Percentiles rank a stretch among this genome's conserved stretches.
Evolutionary conservation across 441 rosid species (phyloP).

Genomic region (Dalechampia spathulata): DNA sequence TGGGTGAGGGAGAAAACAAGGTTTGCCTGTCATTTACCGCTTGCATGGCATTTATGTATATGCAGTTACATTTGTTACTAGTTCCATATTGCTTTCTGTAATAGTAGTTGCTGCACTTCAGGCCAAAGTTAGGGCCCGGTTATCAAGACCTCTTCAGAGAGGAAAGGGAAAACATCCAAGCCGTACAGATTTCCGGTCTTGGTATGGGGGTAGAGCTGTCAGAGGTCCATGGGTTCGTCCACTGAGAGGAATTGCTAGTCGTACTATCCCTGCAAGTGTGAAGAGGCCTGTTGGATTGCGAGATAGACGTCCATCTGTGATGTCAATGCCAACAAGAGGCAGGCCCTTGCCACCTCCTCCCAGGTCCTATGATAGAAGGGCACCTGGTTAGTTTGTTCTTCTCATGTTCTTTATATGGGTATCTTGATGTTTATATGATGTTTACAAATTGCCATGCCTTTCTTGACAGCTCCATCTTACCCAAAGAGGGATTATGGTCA

Average conservation of each 20-base stretch:
- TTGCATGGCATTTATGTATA: background rate
- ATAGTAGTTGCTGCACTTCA: conserved; percentile 19
- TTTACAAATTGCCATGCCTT: background rate
- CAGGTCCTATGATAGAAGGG: conserved; percentile 81
- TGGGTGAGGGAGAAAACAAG: conserved; percentile 82
- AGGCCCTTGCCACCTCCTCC: conserved; percentile 59
- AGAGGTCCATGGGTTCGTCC: conserved; percentile 71
- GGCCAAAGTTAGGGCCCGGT: conserved; percentile 95
- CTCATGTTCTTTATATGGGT: conserved; percentile 1
- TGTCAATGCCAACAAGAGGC: conserved; percentile 56
- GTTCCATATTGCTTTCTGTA: conserved; percentile 5
- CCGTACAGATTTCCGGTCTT: conserved; percentile 55
- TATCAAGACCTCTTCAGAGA: conserved; percentile 90
- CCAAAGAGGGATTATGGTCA: conserved; percentile 78
- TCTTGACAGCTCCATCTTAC: conserved; percentile 51
- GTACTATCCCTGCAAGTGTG: conserved; percentile 43
- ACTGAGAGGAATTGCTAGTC: conserved; percentile 42
- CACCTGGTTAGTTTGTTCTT: conserved; percentile 52
- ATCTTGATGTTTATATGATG: conserved; percentile 4
- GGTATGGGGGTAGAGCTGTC: conserved; percentile 49
- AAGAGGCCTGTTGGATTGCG: conserved; percentile 56
- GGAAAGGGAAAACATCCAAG: conserved; percentile 56
- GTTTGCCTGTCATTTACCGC: conserved; percentile 28
- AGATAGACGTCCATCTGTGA: conserved; percentile 70
- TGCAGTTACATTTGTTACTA: conserved; percentile 7